A percentile compares a stretch with the other conserved stretches of the same genome.
Conservation (phyloP, 2,329 filamentous ascomycete species). For the Fusarium papillatum region DNA sequence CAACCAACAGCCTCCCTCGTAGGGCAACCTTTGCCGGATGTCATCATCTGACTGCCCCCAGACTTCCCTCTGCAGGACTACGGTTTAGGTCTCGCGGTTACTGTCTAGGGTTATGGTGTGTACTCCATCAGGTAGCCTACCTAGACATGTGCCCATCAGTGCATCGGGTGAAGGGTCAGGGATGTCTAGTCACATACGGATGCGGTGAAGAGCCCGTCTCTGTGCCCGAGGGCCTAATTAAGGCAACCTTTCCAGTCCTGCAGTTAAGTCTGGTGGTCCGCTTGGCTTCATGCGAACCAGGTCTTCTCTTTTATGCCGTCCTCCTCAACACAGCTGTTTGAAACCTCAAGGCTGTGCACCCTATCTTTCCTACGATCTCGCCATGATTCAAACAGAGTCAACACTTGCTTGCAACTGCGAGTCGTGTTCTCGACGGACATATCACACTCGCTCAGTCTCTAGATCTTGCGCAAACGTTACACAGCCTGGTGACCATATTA, state of each 20-base stretch:
- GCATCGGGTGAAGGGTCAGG: background rate
- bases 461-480: slow-evolving; percentile 1
- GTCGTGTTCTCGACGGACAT: background rate
- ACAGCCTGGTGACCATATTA: background rate
- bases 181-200: background rate
- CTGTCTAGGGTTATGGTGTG: background rate
- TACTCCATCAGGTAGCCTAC: background rate
- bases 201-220: background rate
- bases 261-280: background rate
- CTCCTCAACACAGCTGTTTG: background rate
- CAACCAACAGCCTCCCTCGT: background rate
- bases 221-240: background rate
- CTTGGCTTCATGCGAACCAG: background rate
- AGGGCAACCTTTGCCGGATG: background rate
- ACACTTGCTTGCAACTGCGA: background rate
- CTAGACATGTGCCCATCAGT: background rate
- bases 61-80: background rate
- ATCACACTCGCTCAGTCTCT: background rate
- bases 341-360: background rate
- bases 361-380: background rate
- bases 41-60: background rate
- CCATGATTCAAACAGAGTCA: background rate
- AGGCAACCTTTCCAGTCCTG: background rate
- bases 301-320: background rate
- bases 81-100: background rate